A percentile compares a stretch with the other conserved stretches of the same genome.
phyloP scores from a whole-genome alignment of 1,284 basidiomycete genomes.

The Malassezia japonica region DNA sequence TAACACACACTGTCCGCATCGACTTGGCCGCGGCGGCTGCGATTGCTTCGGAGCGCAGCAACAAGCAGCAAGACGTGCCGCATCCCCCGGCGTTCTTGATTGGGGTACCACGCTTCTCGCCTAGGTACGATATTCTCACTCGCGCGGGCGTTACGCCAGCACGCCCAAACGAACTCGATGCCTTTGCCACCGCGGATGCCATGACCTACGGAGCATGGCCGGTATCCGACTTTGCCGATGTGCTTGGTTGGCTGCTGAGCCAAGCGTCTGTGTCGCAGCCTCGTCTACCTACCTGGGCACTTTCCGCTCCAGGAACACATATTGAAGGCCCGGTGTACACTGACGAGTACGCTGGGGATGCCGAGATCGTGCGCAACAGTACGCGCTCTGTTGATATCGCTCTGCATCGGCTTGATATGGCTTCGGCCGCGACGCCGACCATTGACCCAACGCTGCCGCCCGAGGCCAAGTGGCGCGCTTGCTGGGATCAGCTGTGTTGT shows the following conservation, averaged over 20 bases:
- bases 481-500: constrained; percentile 10
- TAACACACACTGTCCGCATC: constrained; percentile 3
- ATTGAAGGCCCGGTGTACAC: too few relatives aligned
- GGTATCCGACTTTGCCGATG: constrained; percentile 1
- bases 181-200: neutral
- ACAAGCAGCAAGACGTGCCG: neutral
- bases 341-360: too few relatives aligned
- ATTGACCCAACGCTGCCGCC: constrained; percentile 6
- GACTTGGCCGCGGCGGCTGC: constrained; percentile 4
- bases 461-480: constrained; percentile 1
- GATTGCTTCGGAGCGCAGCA: neutral
- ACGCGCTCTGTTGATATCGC: constrained; percentile 6
- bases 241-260: neutral
- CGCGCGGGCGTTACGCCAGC: neutral
- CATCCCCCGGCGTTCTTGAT: constrained; percentile 6
- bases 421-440: neutral
- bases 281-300: constrained; percentile 7
- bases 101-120: neutral
- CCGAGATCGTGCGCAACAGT: too few relatives aligned
- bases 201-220: constrained; percentile 1
- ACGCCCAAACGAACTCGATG: neutral
- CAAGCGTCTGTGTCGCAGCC: neutral
- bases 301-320: too few relatives aligned
- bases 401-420: neutral
- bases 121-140: neutral